A percentile compares a stretch with the other conserved stretches of the same genome.
phyloP scores from a whole-genome alignment of 2,329 filamentous ascomycete genomes.

The Coniochaeta ligniaria region DNA sequence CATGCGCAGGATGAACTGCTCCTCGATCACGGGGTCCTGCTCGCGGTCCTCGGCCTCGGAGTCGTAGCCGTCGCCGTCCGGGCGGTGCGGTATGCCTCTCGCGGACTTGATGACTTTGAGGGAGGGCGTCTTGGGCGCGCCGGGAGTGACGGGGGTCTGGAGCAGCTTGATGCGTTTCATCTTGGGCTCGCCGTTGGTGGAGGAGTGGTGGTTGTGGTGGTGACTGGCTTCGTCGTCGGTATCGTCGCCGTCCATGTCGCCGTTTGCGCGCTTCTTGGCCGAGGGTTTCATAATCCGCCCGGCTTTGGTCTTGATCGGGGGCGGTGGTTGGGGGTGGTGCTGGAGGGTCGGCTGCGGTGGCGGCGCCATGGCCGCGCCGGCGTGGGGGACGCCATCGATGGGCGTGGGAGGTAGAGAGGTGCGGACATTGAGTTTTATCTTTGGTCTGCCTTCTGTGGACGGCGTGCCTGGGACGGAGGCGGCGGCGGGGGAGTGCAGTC shows the following conservation, averaged over 20 bases:
- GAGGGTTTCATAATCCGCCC: constrained; percentile 53
- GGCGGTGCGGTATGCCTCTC: constrained; percentile 47
- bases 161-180: constrained; percentile 49
- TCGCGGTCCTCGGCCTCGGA: constrained; percentile 92
- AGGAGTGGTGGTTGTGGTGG: neutral
- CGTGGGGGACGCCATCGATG: constrained; percentile 10
- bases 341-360: neutral
- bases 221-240: constrained; percentile 17
- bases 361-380: neutral
- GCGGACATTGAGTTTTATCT: constrained; percentile 14
- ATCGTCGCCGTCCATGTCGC: constrained; percentile 44
- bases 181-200: constrained; percentile 23
- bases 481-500: constrained; percentile 8
- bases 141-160: constrained; percentile 21
- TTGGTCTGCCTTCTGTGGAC: constrained; percentile 10
- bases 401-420: constrained; percentile 16
- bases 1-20: constrained; percentile 87
- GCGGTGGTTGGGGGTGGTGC: constrained; percentile 5
- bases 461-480: constrained; percentile 14
- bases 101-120: constrained; percentile 46
- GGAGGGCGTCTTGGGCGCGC: constrained; percentile 31
- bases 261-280: constrained; percentile 54
- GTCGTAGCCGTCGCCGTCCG: constrained; percentile 85
- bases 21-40: constrained; percentile 78
- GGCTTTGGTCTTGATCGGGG: constrained; percentile 48